A percentile compares a stretch with the other conserved stretches of the same genome.
phyloP scores from a whole-genome alignment of 1,139 yeast species.

The Maudiozyma humilis region DNA sequence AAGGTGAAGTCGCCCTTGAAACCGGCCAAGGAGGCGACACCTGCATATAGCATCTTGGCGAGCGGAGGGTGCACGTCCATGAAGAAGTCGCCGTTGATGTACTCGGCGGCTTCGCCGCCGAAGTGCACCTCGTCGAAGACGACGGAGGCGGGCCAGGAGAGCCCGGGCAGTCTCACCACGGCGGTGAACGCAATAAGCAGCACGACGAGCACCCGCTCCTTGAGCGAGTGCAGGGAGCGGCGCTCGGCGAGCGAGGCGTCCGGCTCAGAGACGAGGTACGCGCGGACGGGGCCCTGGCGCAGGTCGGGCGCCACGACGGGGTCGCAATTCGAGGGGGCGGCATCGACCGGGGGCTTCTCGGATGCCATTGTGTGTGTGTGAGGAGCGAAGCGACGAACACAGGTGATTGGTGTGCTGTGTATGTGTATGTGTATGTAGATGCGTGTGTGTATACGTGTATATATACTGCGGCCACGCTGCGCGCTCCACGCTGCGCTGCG shows the following conservation, averaged over 20 bases:
- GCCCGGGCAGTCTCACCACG: constrained; percentile 50
- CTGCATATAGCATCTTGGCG: constrained; percentile 82
- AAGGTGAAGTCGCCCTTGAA: constrained; percentile 71
- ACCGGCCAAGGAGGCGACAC: constrained; percentile 63
- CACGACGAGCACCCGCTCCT: constrained; percentile 40
- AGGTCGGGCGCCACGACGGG: constrained; percentile 39
- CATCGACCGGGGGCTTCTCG: neutral
- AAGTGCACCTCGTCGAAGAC: constrained; percentile 91
- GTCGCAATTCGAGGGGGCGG: constrained; percentile 27
- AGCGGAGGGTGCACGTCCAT: constrained; percentile 95
- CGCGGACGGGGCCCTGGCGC: constrained; percentile 36
- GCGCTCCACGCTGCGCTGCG: neutral
- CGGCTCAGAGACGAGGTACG: constrained; percentile 39
- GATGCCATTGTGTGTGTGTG: neutral
- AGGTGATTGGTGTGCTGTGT: no score
- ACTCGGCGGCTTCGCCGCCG: constrained; percentile 71
- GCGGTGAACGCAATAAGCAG: constrained; percentile 47
- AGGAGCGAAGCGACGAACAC: no score
- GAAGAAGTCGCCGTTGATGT: constrained; percentile 63
- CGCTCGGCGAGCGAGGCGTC: constrained; percentile 33
- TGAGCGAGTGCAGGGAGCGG: constrained; percentile 32
- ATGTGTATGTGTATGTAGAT: no score
- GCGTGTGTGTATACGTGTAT: no score
- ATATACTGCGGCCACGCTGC: no score
- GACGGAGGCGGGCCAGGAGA: constrained; percentile 66